Evolutionary conservation across 441 rosid genomes (phyloP).

Genomic region (Eutrema salsugineum): DNA sequence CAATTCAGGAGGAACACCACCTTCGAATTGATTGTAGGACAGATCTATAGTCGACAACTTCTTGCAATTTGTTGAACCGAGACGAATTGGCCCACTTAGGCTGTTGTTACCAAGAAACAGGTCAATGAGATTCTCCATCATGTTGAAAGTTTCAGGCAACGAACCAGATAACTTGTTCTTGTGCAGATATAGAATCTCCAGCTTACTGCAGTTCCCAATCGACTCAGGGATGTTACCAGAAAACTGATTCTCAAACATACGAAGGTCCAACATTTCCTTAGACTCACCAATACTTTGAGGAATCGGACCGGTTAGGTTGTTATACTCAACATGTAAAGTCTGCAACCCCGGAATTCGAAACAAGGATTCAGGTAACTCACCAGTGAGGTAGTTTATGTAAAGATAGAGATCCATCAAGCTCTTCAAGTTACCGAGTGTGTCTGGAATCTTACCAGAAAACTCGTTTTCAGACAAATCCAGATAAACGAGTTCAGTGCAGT

Average conservation of each 20-base stretch:
- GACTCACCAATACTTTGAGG: constrained; percentile 52
- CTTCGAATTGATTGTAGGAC: constrained; percentile 56
- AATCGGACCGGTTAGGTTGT: constrained; percentile 58
- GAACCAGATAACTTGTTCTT: constrained; percentile 50
- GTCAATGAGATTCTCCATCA: constrained; percentile 46
- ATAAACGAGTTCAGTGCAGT: constrained; percentile 41
- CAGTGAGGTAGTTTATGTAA: constrained; percentile 47
- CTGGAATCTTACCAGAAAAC: constrained; percentile 50
- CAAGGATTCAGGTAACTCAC: constrained; percentile 54
- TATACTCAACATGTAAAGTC: constrained; percentile 35
- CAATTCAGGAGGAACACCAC: constrained; percentile 60
- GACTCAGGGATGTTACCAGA: constrained; percentile 68
- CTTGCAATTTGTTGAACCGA: constrained; percentile 44
- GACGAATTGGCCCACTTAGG: constrained; percentile 49
- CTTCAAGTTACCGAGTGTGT: constrained; percentile 35
- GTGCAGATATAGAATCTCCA: constrained; percentile 44
- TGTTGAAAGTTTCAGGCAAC: constrained; percentile 54
- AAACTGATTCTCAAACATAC: constrained; percentile 42
- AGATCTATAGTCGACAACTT: constrained; percentile 47
- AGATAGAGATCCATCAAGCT: constrained; percentile 36
- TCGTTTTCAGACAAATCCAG: constrained; percentile 55
- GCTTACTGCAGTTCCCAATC: constrained; percentile 49
- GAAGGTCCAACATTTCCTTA: constrained; percentile 35
- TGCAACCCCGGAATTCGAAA: constrained; percentile 38
- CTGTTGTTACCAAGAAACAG: constrained; percentile 42